Conservation (phyloP, 2,329 filamentous ascomycete species). For the Alternaria sp. region DNA sequence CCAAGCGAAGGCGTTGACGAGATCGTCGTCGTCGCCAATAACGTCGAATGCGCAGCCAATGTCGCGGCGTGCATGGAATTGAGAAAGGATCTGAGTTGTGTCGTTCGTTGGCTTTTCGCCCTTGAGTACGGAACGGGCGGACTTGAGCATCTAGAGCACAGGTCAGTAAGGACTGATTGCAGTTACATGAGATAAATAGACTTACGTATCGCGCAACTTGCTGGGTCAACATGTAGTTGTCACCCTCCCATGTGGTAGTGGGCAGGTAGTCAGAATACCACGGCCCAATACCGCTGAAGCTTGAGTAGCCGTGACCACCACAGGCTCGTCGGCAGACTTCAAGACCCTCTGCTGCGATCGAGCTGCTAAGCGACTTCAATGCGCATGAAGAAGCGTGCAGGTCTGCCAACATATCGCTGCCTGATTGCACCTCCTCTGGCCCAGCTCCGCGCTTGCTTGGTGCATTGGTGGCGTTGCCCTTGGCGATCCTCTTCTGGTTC, state of each 20-base stretch:
- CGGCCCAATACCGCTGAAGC: slow-evolving; percentile 75
- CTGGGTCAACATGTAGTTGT: slow-evolving; percentile 84
- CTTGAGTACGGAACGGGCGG: slow-evolving; percentile 71
- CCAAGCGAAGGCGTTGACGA: slow-evolving; percentile 78
- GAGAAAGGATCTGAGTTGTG: slow-evolving; percentile 69
- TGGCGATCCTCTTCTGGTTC: slow-evolving; percentile 71
- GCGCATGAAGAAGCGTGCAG: slow-evolving; percentile 79
- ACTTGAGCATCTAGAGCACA: slow-evolving; percentile 68
- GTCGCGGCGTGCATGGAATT: slow-evolving; percentile 69
- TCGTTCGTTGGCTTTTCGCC: slow-evolving; percentile 70
- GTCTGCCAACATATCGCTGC: slow-evolving; percentile 73
- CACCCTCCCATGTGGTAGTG: slow-evolving; percentile 75
- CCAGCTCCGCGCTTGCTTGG: slow-evolving; percentile 61
- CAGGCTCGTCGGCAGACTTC: slow-evolving; percentile 77
- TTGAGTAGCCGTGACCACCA: slow-evolving; percentile 78
- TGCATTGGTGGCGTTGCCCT: slow-evolving; percentile 47
- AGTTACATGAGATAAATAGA: slow-evolving; percentile 4
- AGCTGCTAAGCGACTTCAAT: slow-evolving; percentile 75
- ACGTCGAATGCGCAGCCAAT: slow-evolving; percentile 77
- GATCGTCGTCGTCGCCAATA: slow-evolving; percentile 71
- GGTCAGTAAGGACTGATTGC: slow-evolving; percentile 1
- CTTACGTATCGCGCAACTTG: slow-evolving; percentile 74
- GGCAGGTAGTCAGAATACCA: slow-evolving; percentile 80
- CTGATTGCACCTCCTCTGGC: slow-evolving; percentile 70
- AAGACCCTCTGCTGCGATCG: slow-evolving; percentile 74